Base-by-base conservation (phyloP, 495 filamentous ascomycete genomes). In the Evernia prunastri region DNA sequence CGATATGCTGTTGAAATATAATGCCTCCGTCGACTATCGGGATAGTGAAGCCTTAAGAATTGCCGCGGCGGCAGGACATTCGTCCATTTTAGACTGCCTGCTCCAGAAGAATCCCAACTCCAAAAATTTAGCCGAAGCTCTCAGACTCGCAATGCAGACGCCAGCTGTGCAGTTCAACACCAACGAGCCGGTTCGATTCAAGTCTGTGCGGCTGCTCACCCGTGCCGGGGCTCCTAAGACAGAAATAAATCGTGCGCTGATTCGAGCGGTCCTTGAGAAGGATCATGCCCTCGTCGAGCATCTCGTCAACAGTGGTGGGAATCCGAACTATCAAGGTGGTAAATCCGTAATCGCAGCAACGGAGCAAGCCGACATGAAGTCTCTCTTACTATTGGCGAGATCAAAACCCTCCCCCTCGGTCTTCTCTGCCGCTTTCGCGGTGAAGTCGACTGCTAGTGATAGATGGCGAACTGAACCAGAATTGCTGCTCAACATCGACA, bases 371-470 rank as follows among this genome's bases (percentile, higher is more conserved):
- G 60, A 67, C 20, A 63, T 54, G 25, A 39, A 31, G 31, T 59
- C 65, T 49, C 65, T 67, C 15, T 8, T 58, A 15, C 53, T 59
- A 6, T 37, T 59, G 31, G 43, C 31, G 8, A 57, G 45, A 35
- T 20, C 36, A 23, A 63, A 60, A 25, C 53, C 51, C 23, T 49
- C 56, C 17, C 56, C 60, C 9, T 7, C 54, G 9, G 51, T 53
- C 31, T 67, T 33, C 42, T 67, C 62, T 18, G 42, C 31, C 23
- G 66, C 66, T 29, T 67, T 67, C 51, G 39, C 54, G 13, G 45
- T 39, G 25, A 49, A 12, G 23, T 9, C 66, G 9, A 31, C 51
- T 13, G 35, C 43, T 13, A 20, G 11, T 23, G 45, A 60, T 4
- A 59, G 47, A 53, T 42, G 47, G 42, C 57, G 10, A 45, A 25